A percentile compares a stretch with the other conserved stretches of the same genome.
These are phyloP conservation scores for Isatis tinctoria DNA, from an alignment of 345 rosid genomes.

Conservation along the genomic window DNA sequence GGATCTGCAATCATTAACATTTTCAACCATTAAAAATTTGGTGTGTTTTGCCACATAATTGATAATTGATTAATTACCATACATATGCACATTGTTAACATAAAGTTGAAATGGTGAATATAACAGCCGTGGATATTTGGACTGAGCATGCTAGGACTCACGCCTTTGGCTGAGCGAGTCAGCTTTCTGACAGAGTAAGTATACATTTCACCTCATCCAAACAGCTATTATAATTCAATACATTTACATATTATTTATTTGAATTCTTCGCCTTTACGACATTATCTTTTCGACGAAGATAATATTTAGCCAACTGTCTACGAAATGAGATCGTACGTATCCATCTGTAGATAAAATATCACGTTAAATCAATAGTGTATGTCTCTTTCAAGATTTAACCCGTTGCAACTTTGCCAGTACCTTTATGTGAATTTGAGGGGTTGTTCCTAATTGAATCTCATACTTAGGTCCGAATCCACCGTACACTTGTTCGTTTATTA, in stretches of 20 bases:
- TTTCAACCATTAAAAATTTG: neutral
- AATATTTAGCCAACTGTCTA: slow-evolving; percentile 14
- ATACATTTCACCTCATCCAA: neutral
- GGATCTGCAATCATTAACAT: slow-evolving; percentile 8
- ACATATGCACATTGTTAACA: neutral
- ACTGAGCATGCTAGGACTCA: slow-evolving; percentile 80
- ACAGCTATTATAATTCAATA: neutral
- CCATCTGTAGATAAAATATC: neutral
- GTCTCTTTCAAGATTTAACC: neutral
- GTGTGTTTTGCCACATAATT: neutral
- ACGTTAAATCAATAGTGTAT: neutral
- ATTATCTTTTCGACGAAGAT: slow-evolving; percentile 3
- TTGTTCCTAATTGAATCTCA: neutral
- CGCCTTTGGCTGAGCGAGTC: slow-evolving; percentile 91
- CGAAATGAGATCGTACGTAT: neutral
- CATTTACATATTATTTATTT: slow-evolving; percentile 1
- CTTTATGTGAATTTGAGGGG: neutral
- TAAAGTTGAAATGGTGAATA: neutral
- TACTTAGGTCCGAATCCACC: neutral
- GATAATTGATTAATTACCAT: neutral
- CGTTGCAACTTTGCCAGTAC: neutral
- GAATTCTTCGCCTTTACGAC: neutral
- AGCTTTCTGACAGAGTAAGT: slow-evolving; percentile 97
- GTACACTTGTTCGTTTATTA: neutral
- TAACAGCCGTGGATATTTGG: slow-evolving; percentile 86